Percentiles rank a stretch among this genome's conserved stretches.
Conservation (phyloP, 2,329 filamentous ascomycete species). For the Monosporascus sp. region DNA sequence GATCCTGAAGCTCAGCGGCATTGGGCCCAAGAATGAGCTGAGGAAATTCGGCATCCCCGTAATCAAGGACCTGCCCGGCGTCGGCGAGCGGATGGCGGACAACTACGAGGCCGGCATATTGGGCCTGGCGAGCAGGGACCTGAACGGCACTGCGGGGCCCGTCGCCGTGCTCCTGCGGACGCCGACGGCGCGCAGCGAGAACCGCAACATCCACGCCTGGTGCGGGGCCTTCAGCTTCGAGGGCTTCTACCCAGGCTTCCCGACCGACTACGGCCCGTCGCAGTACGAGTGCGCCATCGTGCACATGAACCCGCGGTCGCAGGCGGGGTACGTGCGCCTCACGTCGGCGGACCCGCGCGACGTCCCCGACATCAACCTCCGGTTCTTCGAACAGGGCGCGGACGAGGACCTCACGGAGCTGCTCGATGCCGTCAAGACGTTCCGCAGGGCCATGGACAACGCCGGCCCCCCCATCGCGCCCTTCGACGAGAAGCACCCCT, state of each 20-base stretch:
- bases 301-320: slow-evolving; percentile 44
- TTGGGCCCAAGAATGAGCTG: slow-evolving; percentile 39
- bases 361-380: slow-evolving; percentile 57
- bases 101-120: slow-evolving; percentile 31
- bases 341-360: slow-evolving; percentile 57
- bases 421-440: slow-evolving; percentile 29
- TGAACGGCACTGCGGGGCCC: slow-evolving; percentile 22
- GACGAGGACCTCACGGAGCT: slow-evolving; percentile 36
- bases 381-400: slow-evolving; percentile 47
- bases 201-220: slow-evolving; percentile 26
- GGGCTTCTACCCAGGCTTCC: slow-evolving; percentile 27
- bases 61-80: slow-evolving; percentile 41
- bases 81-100: slow-evolving; percentile 46
- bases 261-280: slow-evolving; percentile 23
- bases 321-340: slow-evolving; percentile 56
- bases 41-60: slow-evolving; percentile 38
- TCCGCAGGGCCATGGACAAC: slow-evolving; percentile 17
- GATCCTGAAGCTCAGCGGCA: slow-evolving; percentile 46
- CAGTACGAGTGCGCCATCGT: slow-evolving; percentile 34
- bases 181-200: slow-evolving; percentile 19
- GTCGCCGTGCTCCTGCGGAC: slow-evolving; percentile 27
- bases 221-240: slow-evolving; percentile 24
- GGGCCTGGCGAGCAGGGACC: slow-evolving; percentile 17
- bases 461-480: slow-evolving; percentile 18
- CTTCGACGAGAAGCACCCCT: slow-evolving; percentile 23